Evolutionary conservation across 495 filamentous ascomycete genomes (phyloP).

Genomic region (Penicillium tannophilum): DNA sequence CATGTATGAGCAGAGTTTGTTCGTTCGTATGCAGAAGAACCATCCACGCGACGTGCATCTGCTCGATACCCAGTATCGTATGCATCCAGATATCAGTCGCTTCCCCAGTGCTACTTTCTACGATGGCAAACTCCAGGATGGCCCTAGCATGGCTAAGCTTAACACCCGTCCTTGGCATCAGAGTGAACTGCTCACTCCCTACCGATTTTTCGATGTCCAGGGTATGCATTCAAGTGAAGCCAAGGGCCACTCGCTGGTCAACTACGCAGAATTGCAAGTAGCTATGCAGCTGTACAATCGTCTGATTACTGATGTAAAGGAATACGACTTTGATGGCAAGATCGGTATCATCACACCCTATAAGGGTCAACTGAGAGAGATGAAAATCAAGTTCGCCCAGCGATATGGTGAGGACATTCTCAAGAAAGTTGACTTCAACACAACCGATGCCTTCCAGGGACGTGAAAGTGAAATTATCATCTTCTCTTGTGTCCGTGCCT

Average conservation of each 20-base stretch:
- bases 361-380: slow-evolving; percentile 83
- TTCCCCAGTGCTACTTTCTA: slow-evolving; percentile 95
- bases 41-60: slow-evolving; percentile 88
- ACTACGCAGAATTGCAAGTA: slow-evolving; percentile 79
- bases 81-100: slow-evolving; percentile 92
- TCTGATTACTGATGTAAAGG: slow-evolving; percentile 68
- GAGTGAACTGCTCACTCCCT: slow-evolving; percentile 79
- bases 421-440: slow-evolving; percentile 90
- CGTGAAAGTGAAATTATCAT: slow-evolving; percentile 97
- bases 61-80: slow-evolving; percentile 95
- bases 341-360: slow-evolving; percentile 98
- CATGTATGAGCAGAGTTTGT: slow-evolving; percentile 96
- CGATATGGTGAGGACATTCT: slow-evolving; percentile 75
- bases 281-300: slow-evolving; percentile 83
- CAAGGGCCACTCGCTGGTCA: slow-evolving; percentile 85
- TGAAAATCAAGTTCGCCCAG: slow-evolving; percentile 69
- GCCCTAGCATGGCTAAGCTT: slow-evolving; percentile 73
- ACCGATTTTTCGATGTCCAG: slow-evolving; percentile 96
- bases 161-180: slow-evolving; percentile 83
- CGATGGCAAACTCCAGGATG: slow-evolving; percentile 82
- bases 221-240: slow-evolving; percentile 78
- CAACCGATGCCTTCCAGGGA: slow-evolving; percentile 96
- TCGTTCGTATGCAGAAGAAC: slow-evolving; percentile 96
- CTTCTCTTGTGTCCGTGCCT: slow-evolving; percentile 96
- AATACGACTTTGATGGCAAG: slow-evolving; percentile 73